Conservation (phyloP, 1,284 basidiomycete species). For the Mycena citricolor region DNA sequence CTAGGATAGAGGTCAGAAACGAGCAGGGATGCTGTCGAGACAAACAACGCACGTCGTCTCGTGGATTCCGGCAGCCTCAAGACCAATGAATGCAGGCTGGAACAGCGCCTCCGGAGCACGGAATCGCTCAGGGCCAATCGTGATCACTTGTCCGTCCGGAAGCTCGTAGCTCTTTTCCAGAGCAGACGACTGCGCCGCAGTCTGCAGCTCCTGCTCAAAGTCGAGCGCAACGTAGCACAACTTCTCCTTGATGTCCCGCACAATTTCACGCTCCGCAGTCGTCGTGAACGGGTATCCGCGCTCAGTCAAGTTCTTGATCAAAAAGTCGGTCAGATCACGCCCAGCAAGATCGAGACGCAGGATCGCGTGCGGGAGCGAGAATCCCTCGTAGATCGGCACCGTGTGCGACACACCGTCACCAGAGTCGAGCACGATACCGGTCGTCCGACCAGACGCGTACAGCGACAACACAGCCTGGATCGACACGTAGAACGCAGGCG, state of each 20-base stretch:
- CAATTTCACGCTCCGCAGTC: slow-evolving; percentile 78
- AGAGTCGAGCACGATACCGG: slow-evolving; percentile 89
- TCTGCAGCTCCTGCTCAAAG: slow-evolving; percentile 85
- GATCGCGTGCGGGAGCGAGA: slow-evolving; percentile 80
- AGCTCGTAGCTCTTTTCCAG: slow-evolving; percentile 83
- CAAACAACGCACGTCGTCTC: slow-evolving; percentile 76
- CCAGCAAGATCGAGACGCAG: slow-evolving; percentile 80
- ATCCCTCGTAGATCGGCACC: slow-evolving; percentile 86
- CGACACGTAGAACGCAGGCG: slow-evolving; percentile 86
- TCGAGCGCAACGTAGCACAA: slow-evolving; percentile 84
- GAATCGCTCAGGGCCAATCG: slow-evolving; percentile 87
- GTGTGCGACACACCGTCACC: slow-evolving; percentile 89
- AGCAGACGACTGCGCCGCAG: slow-evolving; percentile 73
- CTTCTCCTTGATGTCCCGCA: slow-evolving; percentile 88
- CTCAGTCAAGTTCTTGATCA: slow-evolving; percentile 79
- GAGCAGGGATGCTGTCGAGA: slow-evolving; percentile 9
- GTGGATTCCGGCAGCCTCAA: slow-evolving; percentile 87
- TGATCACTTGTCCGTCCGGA: slow-evolving; percentile 83
- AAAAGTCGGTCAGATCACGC: slow-evolving; percentile 78
- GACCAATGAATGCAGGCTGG: slow-evolving; percentile 82
- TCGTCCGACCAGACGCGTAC: slow-evolving; percentile 89
- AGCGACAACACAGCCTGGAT: slow-evolving; percentile 90
- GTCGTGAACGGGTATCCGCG: slow-evolving; percentile 82
- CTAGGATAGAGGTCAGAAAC: slow-evolving; percentile 80
- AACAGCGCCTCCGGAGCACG: slow-evolving; percentile 95